Conservation (phyloP, 495 filamentous ascomycete species). For the Aspergillus olivimuriae region DNA sequence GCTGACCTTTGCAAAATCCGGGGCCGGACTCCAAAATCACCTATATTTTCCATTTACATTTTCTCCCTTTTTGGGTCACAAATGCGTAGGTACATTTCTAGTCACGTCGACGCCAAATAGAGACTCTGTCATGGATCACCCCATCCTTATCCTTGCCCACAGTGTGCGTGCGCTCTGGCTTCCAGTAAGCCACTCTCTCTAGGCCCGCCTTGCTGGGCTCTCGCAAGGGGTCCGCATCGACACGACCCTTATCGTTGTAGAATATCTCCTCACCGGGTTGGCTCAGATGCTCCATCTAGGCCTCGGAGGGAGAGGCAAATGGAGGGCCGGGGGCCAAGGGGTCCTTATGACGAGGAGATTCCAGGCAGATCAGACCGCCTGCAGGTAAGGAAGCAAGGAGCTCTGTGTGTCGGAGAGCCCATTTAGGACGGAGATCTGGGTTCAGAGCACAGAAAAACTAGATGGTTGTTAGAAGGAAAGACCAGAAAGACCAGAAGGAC, state of each 20-base stretch:
- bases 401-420: conserved; percentile 53
- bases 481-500: neutral
- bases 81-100: conserved; percentile 12
- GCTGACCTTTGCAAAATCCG: conserved; percentile 7
- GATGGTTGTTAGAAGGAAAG: conserved; percentile 8
- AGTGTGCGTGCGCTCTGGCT: conserved; percentile 57
- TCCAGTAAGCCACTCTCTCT: conserved; percentile 51
- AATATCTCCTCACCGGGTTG: conserved; percentile 47
- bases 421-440: conserved; percentile 48
- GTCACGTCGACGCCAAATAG: conserved; percentile 29
- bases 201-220: conserved; percentile 11
- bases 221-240: conserved; percentile 2
- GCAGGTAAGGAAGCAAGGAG: conserved; percentile 43
- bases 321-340: conserved; percentile 6
- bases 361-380: conserved; percentile 58
- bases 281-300: conserved; percentile 25
- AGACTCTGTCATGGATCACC: conserved; percentile 29
- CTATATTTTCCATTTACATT: conserved; percentile 8
- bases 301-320: conserved; percentile 20
- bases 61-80: conserved; percentile 11
- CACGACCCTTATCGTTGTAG: conserved; percentile 24
- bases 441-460: conserved; percentile 69
- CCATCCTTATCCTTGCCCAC: conserved; percentile 33
- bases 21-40: conserved; percentile 11
- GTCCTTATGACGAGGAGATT: conserved; percentile 11